These are phyloP conservation scores for Musa itinerans DNA, from an alignment of 176 grass and related monocot species.

Conservation along the genomic window DNA sequence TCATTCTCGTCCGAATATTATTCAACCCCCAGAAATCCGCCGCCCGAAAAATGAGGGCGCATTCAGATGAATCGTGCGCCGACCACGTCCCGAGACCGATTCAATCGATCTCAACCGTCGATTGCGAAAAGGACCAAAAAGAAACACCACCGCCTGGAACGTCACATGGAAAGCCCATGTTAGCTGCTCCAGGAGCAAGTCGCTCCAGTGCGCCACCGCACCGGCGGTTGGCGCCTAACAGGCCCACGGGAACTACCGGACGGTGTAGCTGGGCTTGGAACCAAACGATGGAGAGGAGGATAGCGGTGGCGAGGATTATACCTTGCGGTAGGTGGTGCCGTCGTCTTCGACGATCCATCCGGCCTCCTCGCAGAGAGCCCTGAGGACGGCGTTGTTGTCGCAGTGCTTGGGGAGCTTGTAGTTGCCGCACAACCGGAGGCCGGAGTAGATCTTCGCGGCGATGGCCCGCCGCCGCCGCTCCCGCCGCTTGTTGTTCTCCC, in stretches of 20 bases:
- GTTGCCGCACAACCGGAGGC: constrained; percentile 19
- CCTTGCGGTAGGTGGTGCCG: constrained; percentile 27
- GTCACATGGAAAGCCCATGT: no score
- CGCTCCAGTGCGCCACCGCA: not conserved
- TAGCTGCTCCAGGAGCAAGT: not conserved
- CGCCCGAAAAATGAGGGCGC: not conserved
- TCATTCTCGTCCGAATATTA: not conserved
- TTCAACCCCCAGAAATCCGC: not conserved
- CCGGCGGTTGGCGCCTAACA: not conserved
- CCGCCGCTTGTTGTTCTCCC: constrained; percentile 32
- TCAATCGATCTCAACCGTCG: not conserved
- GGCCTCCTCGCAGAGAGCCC: constrained; percentile 24
- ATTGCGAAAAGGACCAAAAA: no score
- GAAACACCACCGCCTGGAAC: no score
- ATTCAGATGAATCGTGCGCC: not conserved
- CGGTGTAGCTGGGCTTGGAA: not conserved
- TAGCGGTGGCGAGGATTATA: not conserved
- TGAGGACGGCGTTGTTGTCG: constrained; percentile 31
- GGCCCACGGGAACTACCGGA: not conserved
- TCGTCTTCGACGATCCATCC: constrained; percentile 25
- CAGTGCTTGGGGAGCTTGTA: constrained; percentile 32
- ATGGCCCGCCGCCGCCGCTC: constrained; percentile 25
- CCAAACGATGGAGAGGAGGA: not conserved
- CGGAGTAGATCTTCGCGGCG: constrained; percentile 25
- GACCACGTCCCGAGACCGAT: not conserved